Base-by-base conservation (phyloP, 129 eudicot genomes). In the Lactuca saligna region DNA sequence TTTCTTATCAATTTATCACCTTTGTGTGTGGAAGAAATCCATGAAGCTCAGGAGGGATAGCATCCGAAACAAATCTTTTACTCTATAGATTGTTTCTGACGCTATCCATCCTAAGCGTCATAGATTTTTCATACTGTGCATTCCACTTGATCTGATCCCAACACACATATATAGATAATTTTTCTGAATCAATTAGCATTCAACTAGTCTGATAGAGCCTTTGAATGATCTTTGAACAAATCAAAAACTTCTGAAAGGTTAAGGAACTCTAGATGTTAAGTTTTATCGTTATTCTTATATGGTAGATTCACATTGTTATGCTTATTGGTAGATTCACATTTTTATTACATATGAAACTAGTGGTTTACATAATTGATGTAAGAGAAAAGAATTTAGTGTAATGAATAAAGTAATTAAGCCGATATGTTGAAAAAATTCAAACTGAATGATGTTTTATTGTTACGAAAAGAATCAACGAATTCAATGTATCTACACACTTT, bases 41-140 rank as follows among this genome's bases (percentile, higher is more conserved):
- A 56, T 67, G 38, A 85, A 85, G 90, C 90, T 85, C 90, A 85
- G 90, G 90, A 85, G 90, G 90, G 90, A 85, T 85, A 85, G 90
- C 90, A 77, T 85, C 90, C 15, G 51, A 55, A 38, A 46, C 51
- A 73, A 67, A 48, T 11, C 56, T 25, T 25, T 35, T 16, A 20
- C 3, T 16, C 2, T 8, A 13, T 29, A 20, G 57, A 50, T 32
- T 42, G n/a, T 61, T 64, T 66, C 2, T 41, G 15, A 82, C 86
- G 90, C 83, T 85, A 75, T 85, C 86, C 84, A 85, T 85, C 86
- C 75, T 85, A 86, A 75, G 90, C 64, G 72, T 85, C 82, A 78
- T 66, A 76, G 86, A 0, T 75, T 63, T 54, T 71, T 54, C 79
- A 34, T 60, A 12, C 77, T 75, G 33, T 50, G 11, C 25, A 15